A percentile compares a stretch with the other conserved stretches of the same genome.
Conservation (phyloP, 441 rosid genomes). For the Gossypium schwendimanii region DNA sequence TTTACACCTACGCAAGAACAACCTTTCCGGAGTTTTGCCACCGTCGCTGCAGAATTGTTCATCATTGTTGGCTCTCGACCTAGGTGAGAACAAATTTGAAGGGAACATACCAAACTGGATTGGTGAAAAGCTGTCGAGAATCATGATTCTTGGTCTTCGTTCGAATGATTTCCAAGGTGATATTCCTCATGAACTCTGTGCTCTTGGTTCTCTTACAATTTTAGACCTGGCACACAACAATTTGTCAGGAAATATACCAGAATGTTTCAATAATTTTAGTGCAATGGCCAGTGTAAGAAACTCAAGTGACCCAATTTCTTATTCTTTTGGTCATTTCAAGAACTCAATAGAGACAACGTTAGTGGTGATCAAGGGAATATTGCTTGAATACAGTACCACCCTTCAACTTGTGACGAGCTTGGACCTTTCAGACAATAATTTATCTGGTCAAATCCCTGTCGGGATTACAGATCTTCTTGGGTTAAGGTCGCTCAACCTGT, state of each 20-base stretch:
- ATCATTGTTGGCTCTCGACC: background rate
- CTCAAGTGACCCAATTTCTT: background rate
- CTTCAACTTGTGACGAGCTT: background rate
- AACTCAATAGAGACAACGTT: background rate
- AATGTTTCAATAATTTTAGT: background rate
- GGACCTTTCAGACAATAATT: background rate
- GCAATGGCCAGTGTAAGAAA: background rate
- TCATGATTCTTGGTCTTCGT: background rate
- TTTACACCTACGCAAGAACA: slow-evolving; percentile 24
- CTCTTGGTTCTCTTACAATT: background rate
- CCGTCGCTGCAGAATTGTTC: background rate
- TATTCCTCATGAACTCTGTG: background rate
- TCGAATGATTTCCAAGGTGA: background rate
- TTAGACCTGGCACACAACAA: slow-evolving; percentile 11
- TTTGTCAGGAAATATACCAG: background rate
- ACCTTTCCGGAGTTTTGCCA: slow-evolving; percentile 2
- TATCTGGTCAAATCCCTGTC: background rate
- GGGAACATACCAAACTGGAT: slow-evolving; percentile 12
- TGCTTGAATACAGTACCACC: background rate
- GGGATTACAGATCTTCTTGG: background rate
- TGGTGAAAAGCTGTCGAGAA: background rate
- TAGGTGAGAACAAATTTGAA: background rate
- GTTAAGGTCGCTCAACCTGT: background rate
- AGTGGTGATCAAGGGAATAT: background rate
- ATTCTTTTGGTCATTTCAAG: slow-evolving; percentile 4